phyloP scores from a whole-genome alignment of 768 basidiomycete genomes.

The Lactarius hengduanensis region DNA sequence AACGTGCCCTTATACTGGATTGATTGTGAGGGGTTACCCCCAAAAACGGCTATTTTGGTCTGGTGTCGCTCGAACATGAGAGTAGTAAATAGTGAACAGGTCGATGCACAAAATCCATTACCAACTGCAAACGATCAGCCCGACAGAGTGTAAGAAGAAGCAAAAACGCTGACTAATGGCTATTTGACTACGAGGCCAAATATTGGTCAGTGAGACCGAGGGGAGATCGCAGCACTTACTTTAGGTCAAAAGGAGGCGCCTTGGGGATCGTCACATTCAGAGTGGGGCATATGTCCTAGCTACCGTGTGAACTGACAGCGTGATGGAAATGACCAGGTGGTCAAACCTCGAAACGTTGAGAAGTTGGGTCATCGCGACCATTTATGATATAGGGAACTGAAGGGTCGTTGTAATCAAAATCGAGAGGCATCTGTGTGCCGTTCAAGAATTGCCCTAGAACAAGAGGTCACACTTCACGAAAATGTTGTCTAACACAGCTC shows the following conservation, averaged over 20 bases:
- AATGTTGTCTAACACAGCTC: constrained; percentile 23
- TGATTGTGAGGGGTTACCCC: constrained; percentile 46
- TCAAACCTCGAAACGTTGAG: constrained; percentile 38
- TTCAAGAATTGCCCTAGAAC: constrained; percentile 36
- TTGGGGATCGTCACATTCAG: neutral
- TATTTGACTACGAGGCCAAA: constrained; percentile 10
- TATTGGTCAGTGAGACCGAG: neutral
- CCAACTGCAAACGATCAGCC: constrained; percentile 9
- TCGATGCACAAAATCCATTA: constrained; percentile 48
- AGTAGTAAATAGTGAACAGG: constrained; percentile 54
- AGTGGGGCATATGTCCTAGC: constrained; percentile 39
- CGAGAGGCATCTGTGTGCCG: constrained; percentile 31
- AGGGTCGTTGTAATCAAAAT: constrained; percentile 36
- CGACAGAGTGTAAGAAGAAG: neutral
- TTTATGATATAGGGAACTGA: constrained; percentile 34
- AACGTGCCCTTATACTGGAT: constrained; percentile 47
- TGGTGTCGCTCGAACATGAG: constrained; percentile 51
- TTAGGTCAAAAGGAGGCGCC: constrained; percentile 23
- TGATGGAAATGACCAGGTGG: neutral
- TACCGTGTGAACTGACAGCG: neutral
- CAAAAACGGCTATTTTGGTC: constrained; percentile 50
- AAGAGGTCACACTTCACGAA: neutral
- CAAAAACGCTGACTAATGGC: constrained; percentile 12
- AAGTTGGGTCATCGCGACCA: constrained; percentile 33
- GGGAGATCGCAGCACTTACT: constrained; percentile 9